These are phyloP conservation scores for Hygrophila difformis DNA, from an alignment of 257 asterid species.

Conservation along the genomic window DNA sequence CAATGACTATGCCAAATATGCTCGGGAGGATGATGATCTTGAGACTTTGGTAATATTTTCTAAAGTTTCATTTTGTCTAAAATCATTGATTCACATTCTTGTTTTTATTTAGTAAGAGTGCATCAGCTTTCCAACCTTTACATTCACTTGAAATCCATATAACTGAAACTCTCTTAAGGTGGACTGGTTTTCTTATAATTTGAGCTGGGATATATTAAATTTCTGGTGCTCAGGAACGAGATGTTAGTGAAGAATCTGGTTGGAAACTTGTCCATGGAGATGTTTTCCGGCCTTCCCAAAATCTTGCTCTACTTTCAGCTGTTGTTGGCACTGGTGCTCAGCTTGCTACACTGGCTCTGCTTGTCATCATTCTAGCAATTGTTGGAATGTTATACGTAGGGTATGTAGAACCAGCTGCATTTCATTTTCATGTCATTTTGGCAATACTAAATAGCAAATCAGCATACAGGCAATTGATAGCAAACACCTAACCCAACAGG, in stretches of 20 bases:
- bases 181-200: constrained; percentile 36
- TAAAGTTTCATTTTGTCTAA: no score
- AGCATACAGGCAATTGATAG: no score
- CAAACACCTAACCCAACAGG: no score
- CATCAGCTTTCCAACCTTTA: not conserved
- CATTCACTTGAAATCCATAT: not conserved
- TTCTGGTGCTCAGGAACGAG: constrained; percentile 67
- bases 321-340: constrained; percentile 94
- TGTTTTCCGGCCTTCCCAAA: constrained; percentile 72
- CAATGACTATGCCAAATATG: constrained; percentile 95
- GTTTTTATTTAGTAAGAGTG: no score
- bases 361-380: constrained; percentile 39
- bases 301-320: constrained; percentile 68
- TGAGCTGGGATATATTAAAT: constrained; percentile 12
- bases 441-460: no score
- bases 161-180: not conserved
- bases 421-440: constrained; percentile 1
- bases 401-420: constrained; percentile 24
- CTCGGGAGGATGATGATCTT: constrained; percentile 97
- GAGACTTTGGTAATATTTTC: constrained; percentile 72
- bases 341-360: constrained; percentile 50
- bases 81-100: no score
- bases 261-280: constrained; percentile 97
- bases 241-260: constrained; percentile 80
- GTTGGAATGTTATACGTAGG: constrained; percentile 78